Conservation (phyloP, 345 rosid species). For the Microthlaspi erraticum region DNA sequence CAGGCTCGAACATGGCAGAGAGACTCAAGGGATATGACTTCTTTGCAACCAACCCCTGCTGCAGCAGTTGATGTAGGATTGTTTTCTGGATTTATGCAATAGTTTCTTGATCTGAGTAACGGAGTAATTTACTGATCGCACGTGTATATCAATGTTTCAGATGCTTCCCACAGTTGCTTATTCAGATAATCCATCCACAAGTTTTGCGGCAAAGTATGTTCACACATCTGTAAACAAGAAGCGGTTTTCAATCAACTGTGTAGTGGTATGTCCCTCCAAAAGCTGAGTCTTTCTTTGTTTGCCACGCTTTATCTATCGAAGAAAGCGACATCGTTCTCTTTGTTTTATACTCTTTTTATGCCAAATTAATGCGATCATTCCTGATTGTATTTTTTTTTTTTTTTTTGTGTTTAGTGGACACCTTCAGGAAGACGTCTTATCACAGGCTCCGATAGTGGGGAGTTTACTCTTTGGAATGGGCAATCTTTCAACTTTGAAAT, state of each 20-base stretch:
- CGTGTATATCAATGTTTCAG: conserved; percentile 53
- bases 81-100: conserved; percentile 24
- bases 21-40: conserved; percentile 79
- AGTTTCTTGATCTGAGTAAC: conserved; percentile 21
- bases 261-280: conserved; percentile 62
- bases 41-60: conserved; percentile 85
- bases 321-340: not conserved
- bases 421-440: conserved; percentile 96
- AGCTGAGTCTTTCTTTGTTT: conserved; percentile 12
- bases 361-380: conserved; percentile 18
- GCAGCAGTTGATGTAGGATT: conserved; percentile 86
- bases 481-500: conserved; percentile 96
- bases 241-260: conserved; percentile 90
- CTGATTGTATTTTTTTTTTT: conserved; percentile 44
- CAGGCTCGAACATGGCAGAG: conserved; percentile 89
- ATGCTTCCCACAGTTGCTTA: conserved; percentile 86
- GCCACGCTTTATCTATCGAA: not conserved
- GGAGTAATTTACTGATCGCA: conserved; percentile 19
- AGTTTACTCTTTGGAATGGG: conserved; percentile 99
- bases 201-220: conserved; percentile 95
- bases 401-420: conserved; percentile 73
- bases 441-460: conserved; percentile 97
- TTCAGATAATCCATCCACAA: conserved; percentile 94
- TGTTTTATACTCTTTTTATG: not conserved
- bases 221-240: conserved; percentile 95